Evolutionary conservation across 176 grass and related monocot species (phyloP), one percentile per base, ranked within the genome.

Genomic region (Elymus sibiricus): DNA sequence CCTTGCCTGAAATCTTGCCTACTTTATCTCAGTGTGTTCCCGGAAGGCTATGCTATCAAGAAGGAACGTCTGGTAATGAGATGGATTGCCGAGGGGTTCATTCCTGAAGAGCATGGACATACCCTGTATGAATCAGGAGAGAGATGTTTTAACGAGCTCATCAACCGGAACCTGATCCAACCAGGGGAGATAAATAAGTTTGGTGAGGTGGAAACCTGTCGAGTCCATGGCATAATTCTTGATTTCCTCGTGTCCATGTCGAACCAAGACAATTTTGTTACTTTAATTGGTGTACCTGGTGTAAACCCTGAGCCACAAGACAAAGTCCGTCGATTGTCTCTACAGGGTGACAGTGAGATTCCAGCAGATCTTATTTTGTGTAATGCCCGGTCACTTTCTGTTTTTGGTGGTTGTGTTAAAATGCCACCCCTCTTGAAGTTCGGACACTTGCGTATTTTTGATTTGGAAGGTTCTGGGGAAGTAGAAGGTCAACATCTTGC

Each of bases 91-190:
- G 56, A 86, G 55, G 84, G 60, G 15, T 71, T 86, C 26, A 24
- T 88, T 39, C n/a, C 3, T 12, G 37, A 65, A n/a, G 34, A 82
- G 83, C 7, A 10, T 22, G 58, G 39, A 17, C 32, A 28, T 3
- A 76, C 21, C 13, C 6, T 88, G 0, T 49, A 77, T 16, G 86
- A 83, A 42, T 51, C 12, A 1, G 86, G 70, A 7, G 79, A 86
- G 73, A 86, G 38, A 2, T 86, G 76, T 53, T 86, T 86, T n/a
- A 86, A 79, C 37, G 78, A 88, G 56, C 80, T 82, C 24, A 67
- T 88, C 17, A 77, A 68, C 32, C 67, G 86, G 40, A 82, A 43
- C 27, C 49, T 88, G 21, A 64, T 88, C 32, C 39, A 56, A 11
- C 21, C 70, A 10, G 4, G 5, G 10, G 4, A 21, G 26, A 82